These are phyloP conservation scores for Syzygium aromaticum DNA, from an alignment of 345 rosid genomes.

Conservation along the genomic window DNA sequence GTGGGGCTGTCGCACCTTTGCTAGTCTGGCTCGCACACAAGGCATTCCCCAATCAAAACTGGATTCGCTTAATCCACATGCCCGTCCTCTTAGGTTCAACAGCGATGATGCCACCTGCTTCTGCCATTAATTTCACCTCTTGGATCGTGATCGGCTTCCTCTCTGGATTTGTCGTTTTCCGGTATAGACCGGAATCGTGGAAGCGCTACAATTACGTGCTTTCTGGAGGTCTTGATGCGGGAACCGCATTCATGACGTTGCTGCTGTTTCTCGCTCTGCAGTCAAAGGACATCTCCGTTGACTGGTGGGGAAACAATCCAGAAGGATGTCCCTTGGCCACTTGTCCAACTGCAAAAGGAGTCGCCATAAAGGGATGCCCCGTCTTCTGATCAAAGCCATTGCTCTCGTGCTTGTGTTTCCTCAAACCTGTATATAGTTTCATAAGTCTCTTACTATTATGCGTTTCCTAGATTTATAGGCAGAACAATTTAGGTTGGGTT, in stretches of 20 bases:
- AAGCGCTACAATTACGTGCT: conserved; percentile 57
- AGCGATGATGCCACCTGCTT: conserved; percentile 66
- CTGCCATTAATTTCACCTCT: conserved; percentile 59
- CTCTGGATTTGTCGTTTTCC: conserved; percentile 44
- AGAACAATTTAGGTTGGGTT: background rate
- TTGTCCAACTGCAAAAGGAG: conserved; percentile 69
- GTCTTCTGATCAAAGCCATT: conserved; percentile 5
- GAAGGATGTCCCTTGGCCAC: conserved; percentile 56
- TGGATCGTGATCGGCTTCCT: conserved; percentile 56
- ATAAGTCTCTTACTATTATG: background rate
- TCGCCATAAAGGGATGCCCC: conserved; percentile 46
- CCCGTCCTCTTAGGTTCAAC: conserved; percentile 68
- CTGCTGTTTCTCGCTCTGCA: conserved; percentile 41
- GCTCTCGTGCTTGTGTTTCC: background rate
- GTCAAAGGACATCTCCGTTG: conserved; percentile 24
- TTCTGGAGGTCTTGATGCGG: conserved; percentile 72
- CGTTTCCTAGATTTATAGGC: background rate
- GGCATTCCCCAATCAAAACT: conserved; percentile 39
- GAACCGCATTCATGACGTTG: conserved; percentile 62
- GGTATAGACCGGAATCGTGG: conserved; percentile 46
- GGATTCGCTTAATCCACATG: conserved; percentile 57
- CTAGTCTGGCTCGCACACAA: conserved; percentile 62
- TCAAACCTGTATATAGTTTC: background rate
- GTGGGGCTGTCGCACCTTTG: conserved; percentile 55
- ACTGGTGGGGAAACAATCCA: conserved; percentile 65